Percentiles rank a stretch among this genome's conserved stretches.
phyloP scores from a whole-genome alignment of 768 basidiomycete genomes.

The Sporobolomyces roseus region DNA sequence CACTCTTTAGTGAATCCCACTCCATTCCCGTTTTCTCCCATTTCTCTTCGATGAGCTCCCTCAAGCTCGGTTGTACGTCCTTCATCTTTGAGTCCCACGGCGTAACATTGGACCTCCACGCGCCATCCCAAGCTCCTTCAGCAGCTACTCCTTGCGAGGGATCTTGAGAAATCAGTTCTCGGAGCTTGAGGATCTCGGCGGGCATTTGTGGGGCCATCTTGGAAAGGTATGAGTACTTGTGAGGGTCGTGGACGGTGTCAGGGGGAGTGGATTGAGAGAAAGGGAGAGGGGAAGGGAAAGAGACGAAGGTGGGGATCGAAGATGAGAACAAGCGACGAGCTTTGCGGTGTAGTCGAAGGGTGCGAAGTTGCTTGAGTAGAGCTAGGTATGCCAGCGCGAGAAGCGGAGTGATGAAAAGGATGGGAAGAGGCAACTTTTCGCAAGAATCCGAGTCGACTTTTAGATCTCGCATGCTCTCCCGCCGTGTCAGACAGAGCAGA shows the following conservation, averaged over 20 bases:
- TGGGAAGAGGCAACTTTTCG: no score
- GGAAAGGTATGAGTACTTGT: background rate
- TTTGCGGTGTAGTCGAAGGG: no score
- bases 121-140: conserved; percentile 33
- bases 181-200: conserved; percentile 7
- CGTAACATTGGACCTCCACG: conserved; percentile 55
- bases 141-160: background rate
- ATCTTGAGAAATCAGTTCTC: background rate
- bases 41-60: conserved; percentile 55
- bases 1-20: conserved; percentile 53
- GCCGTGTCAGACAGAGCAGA: no score
- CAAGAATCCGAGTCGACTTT: no score
- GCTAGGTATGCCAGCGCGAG: no score
- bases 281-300: background rate
- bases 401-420: no score
- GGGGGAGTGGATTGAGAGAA: background rate
- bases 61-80: conserved; percentile 57
- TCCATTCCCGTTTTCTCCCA: conserved; percentile 37
- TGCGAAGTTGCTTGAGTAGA: no score
- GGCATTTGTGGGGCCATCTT: conserved; percentile 7
- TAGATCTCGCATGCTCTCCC: no score
- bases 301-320: background rate
- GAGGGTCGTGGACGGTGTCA: no score
- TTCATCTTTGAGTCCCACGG: conserved; percentile 59
- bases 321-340: background rate